These are phyloP conservation scores for Apodospora peruviana DNA, from an alignment of 495 filamentous ascomycete genomes.

Conservation along the genomic window DNA sequence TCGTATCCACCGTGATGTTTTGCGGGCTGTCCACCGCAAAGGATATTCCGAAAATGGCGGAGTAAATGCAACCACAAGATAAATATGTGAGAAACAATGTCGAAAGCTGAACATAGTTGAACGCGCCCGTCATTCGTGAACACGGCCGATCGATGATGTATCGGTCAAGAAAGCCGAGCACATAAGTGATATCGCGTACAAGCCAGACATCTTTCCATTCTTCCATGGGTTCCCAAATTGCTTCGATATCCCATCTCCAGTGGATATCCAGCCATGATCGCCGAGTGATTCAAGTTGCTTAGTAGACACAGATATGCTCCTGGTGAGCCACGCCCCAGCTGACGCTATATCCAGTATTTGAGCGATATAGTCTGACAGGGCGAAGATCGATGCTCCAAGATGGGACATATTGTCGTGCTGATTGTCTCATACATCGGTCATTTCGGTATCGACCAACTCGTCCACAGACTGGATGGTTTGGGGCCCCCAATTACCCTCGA, in stretches of 20 bases:
- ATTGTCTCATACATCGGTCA: slow-evolving; percentile 39
- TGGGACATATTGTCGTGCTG: slow-evolving; percentile 4
- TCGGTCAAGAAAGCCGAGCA: not conserved
- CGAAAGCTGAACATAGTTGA: not conserved
- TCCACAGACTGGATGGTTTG: slow-evolving; percentile 16
- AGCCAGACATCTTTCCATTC: slow-evolving; percentile 5
- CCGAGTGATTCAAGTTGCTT: slow-evolving; percentile 21
- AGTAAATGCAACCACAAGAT: not conserved
- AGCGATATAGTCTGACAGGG: slow-evolving; percentile 22
- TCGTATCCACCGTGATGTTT: no score
- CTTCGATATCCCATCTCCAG: slow-evolving; percentile 22
- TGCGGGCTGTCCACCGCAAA: no score
- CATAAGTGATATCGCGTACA: not conserved
- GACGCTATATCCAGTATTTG: slow-evolving; percentile 31
- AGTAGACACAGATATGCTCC: slow-evolving; percentile 24
- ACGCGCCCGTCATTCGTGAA: not conserved
- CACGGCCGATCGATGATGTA: no score
- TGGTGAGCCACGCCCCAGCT: slow-evolving; percentile 18
- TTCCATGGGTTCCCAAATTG: slow-evolving; percentile 22
- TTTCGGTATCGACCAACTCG: slow-evolving; percentile 36
- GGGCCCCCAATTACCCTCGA: slow-evolving; percentile 93
- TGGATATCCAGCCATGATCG: slow-evolving; percentile 27
- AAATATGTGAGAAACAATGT: not conserved
- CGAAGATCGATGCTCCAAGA: slow-evolving; percentile 13
- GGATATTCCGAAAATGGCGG: not conserved